These are phyloP conservation scores for Parastagonospora nodorum DNA, from an alignment of 2,329 filamentous ascomycete species.

Conservation along the genomic window DNA sequence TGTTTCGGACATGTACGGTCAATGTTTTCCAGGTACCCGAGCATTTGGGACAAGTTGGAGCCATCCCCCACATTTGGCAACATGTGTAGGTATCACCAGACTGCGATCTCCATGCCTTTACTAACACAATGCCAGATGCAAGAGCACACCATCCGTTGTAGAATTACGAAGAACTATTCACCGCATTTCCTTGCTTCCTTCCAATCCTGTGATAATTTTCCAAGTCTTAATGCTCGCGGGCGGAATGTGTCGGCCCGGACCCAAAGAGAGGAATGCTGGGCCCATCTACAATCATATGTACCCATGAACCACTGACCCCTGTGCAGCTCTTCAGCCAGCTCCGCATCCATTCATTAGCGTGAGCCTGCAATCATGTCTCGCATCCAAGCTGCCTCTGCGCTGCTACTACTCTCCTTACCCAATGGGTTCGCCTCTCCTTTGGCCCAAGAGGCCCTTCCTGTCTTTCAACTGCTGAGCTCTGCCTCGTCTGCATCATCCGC, in stretches of 20 bases:
- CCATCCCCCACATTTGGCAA: background rate
- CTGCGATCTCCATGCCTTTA: slow-evolving; percentile 2
- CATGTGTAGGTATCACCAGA: slow-evolving; percentile 5
- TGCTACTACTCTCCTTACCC: slow-evolving; percentile 22
- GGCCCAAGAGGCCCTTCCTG: slow-evolving; percentile 9
- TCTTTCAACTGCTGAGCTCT: slow-evolving; percentile 1
- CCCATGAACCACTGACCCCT: background rate
- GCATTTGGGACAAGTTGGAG: background rate
- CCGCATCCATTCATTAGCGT: slow-evolving; percentile 11
- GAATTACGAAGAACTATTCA: slow-evolving; percentile 5
- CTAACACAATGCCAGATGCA: slow-evolving; percentile 4
- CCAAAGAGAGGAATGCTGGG: slow-evolving; percentile 22
- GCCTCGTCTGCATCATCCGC: background rate
- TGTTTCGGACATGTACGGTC: background rate
- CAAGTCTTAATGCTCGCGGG: slow-evolving; percentile 12
- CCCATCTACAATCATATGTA: slow-evolving; percentile 13
- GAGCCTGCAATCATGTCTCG: slow-evolving; percentile 24
- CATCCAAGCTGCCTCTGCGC: slow-evolving; percentile 14
- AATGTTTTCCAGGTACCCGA: background rate
- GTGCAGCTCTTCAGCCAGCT: slow-evolving; percentile 9
- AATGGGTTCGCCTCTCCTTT: slow-evolving; percentile 9
- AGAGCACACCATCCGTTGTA: slow-evolving; percentile 3
- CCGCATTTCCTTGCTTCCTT: slow-evolving; percentile 14
- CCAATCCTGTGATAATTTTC: slow-evolving; percentile 15
- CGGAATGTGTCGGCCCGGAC: slow-evolving; percentile 18